Percentiles rank a stretch among this genome's conserved stretches.
Conservation (phyloP, 2,329 filamentous ascomycete genomes). For the Aspergillus uvarum region DNA sequence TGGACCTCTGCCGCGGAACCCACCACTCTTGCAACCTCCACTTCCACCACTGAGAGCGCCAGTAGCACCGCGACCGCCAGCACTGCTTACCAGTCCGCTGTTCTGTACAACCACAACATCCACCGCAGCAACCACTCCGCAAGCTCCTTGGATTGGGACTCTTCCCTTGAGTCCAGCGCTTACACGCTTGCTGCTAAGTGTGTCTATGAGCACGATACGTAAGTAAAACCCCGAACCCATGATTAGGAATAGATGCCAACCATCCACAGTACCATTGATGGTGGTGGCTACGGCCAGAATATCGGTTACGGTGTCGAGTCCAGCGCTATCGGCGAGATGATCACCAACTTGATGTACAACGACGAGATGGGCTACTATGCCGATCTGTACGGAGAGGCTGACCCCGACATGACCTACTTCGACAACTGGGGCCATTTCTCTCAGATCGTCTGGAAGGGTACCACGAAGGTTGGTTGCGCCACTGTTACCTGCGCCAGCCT, state of each 20-base stretch:
- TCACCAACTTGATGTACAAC: slow-evolving; percentile 88
- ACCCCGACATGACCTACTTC: slow-evolving; percentile 64
- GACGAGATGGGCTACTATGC: slow-evolving; percentile 64
- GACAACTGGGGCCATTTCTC: slow-evolving; percentile 71
- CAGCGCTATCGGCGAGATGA: slow-evolving; percentile 63
- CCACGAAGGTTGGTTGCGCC: slow-evolving; percentile 63
- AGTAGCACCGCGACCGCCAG: slow-evolving; percentile 17
- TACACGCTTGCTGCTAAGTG: slow-evolving; percentile 64
- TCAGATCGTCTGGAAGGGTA: slow-evolving; percentile 69
- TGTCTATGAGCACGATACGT: slow-evolving; percentile 74
- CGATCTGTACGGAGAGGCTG: slow-evolving; percentile 57
- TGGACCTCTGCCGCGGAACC: slow-evolving; percentile 10
- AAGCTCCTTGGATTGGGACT: slow-evolving; percentile 63
- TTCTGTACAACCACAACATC: slow-evolving; percentile 75
- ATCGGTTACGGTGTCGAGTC: slow-evolving; percentile 67
- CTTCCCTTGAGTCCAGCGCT: slow-evolving; percentile 64
- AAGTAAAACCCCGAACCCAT: slow-evolving; percentile 27
- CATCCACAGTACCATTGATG: slow-evolving; percentile 48
- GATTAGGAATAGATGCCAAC: slow-evolving; percentile 4
- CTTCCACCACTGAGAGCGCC: slow-evolving; percentile 6
- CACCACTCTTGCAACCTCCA: slow-evolving; percentile 18
- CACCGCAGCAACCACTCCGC: slow-evolving; percentile 82
- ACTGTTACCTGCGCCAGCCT: slow-evolving; percentile 48
- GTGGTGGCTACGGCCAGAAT: slow-evolving; percentile 83
- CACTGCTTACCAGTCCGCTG: slow-evolving; percentile 19